Percentiles rank a stretch among this genome's conserved stretches.
Evolutionary conservation across 495 filamentous ascomycete species (phyloP).

Genomic region (Penicillium crystallinum): DNA sequence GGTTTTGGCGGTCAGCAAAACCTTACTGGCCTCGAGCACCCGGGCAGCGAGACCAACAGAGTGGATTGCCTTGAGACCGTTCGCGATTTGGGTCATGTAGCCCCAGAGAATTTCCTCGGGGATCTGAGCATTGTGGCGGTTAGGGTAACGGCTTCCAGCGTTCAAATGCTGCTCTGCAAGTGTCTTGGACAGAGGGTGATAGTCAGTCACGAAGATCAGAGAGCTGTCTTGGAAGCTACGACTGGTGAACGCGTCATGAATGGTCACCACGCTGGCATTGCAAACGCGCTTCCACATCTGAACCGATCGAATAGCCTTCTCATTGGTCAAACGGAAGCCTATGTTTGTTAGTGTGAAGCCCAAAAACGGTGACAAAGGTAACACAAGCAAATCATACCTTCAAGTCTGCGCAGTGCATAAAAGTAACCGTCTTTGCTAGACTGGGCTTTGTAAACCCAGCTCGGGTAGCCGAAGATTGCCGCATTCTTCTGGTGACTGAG

Average conservation of each 20-base stretch:
- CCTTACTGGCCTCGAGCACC: slow-evolving; percentile 76
- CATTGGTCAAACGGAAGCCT: slow-evolving; percentile 80
- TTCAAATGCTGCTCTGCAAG: slow-evolving; percentile 79
- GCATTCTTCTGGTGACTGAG: slow-evolving; percentile 70
- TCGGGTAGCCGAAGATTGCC: slow-evolving; percentile 73
- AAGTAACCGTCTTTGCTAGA: slow-evolving; percentile 78
- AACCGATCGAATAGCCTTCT: slow-evolving; percentile 76
- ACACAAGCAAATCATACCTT: slow-evolving; percentile 46
- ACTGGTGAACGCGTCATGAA: slow-evolving; percentile 91
- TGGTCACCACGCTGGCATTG: slow-evolving; percentile 76
- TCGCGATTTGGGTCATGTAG: slow-evolving; percentile 90
- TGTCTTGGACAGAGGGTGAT: slow-evolving; percentile 86
- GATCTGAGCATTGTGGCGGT: slow-evolving; percentile 47
- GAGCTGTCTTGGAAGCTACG: slow-evolving; percentile 91
- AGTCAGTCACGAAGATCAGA: slow-evolving; percentile 89
- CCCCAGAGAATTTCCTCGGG: slow-evolving; percentile 81
- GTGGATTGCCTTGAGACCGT: slow-evolving; percentile 82
- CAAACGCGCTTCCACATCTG: slow-evolving; percentile 88
- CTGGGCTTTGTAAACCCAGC: slow-evolving; percentile 94
- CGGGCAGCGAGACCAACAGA: slow-evolving; percentile 73
- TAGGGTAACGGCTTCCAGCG: slow-evolving; percentile 47
- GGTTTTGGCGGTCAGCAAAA: slow-evolving; percentile 64
- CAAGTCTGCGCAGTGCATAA: slow-evolving; percentile 79
- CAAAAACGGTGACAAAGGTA: background rate
- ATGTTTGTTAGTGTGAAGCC: slow-evolving; percentile 4